A percentile compares a stretch with the other conserved stretches of the same genome.
These are phyloP conservation scores for Saccharomycopsis guyanensis DNA, from an alignment of 805 yeast genomes.

Conservation along the genomic window DNA sequence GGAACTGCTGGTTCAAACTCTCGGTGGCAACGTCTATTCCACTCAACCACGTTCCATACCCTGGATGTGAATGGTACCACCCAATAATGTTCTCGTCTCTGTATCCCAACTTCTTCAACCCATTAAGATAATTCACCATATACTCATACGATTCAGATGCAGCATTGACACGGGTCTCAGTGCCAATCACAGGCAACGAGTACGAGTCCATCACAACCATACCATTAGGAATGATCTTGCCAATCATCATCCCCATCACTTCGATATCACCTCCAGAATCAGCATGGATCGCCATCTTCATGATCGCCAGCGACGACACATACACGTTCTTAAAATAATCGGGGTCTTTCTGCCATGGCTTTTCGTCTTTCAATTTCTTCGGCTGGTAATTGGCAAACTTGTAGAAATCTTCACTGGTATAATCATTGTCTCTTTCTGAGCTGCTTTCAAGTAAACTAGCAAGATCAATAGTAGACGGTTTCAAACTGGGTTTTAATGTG, in stretches of 20 bases:
- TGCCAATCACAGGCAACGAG: slow-evolving; percentile 89
- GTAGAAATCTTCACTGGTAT: slow-evolving; percentile 13
- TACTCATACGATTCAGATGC: slow-evolving; percentile 90
- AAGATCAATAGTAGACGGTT: background rate
- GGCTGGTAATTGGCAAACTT: slow-evolving; percentile 13
- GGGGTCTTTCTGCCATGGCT: slow-evolving; percentile 54
- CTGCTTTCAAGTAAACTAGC: background rate
- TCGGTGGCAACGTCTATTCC: slow-evolving; percentile 93
- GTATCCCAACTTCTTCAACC: slow-evolving; percentile 39
- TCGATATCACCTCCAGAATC: slow-evolving; percentile 80
- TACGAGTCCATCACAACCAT: slow-evolving; percentile 75
- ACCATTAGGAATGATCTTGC: slow-evolving; percentile 48
- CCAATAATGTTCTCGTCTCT: slow-evolving; percentile 77
- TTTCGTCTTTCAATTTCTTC: slow-evolving; percentile 14
- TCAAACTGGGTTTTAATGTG: background rate
- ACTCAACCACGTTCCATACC: slow-evolving; percentile 93
- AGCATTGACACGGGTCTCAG: slow-evolving; percentile 94
- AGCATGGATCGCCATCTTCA: slow-evolving; percentile 76
- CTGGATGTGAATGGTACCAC: slow-evolving; percentile 98
- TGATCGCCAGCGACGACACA: slow-evolving; percentile 62
- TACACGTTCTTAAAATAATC: slow-evolving; percentile 54
- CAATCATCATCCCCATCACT: slow-evolving; percentile 92
- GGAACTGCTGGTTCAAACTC: slow-evolving; percentile 71
- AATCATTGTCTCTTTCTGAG: background rate
- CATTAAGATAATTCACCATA: slow-evolving; percentile 76